phyloP scores from a whole-genome alignment of 2,329 filamentous ascomycete genomes.

The Thielaviopsis punctulata region DNA sequence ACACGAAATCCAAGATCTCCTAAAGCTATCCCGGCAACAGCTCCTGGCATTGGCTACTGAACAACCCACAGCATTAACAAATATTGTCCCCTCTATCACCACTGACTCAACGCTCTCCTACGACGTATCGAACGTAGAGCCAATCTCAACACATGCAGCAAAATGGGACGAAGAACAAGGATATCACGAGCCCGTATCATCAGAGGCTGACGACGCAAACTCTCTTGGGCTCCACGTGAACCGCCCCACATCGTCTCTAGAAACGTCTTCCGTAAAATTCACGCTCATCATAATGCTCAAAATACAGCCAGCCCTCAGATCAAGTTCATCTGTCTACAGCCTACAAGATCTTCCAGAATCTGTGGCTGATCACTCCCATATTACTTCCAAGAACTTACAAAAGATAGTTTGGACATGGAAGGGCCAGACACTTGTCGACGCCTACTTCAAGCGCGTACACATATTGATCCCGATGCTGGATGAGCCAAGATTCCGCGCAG shows the following conservation, averaged over 20 bases:
- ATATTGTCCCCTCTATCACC: conserved; percentile 35
- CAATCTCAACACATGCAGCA: conserved; percentile 46
- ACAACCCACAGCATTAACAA: conserved; percentile 23
- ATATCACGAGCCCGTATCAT: conserved; percentile 37
- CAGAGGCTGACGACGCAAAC: conserved; percentile 37
- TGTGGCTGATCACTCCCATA: neutral
- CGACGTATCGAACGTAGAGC: conserved; percentile 40
- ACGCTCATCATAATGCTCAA: conserved; percentile 54
- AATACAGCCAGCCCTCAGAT: conserved; percentile 30
- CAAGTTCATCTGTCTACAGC: conserved; percentile 28
- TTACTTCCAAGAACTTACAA: conserved; percentile 15
- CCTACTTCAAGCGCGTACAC: conserved; percentile 60
- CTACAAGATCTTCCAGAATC: conserved; percentile 15
- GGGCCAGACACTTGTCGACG: conserved; percentile 51
- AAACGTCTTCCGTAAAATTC: conserved; percentile 59
- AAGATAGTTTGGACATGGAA: conserved; percentile 42
- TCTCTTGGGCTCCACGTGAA: conserved; percentile 44
- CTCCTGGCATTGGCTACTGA: conserved; percentile 39
- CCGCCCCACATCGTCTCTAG: conserved; percentile 47
- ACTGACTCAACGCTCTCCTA: conserved; percentile 33
- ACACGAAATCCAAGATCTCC: conserved; percentile 33
- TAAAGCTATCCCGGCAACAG: conserved; percentile 39
- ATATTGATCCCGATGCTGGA: conserved; percentile 59
- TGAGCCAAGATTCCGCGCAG: conserved; percentile 47
- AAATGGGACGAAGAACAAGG: conserved; percentile 50